Percentiles rank a stretch among this genome's conserved stretches.
phyloP scores from a whole-genome alignment of 768 basidiomycete genomes.

The Suillus americanus region DNA sequence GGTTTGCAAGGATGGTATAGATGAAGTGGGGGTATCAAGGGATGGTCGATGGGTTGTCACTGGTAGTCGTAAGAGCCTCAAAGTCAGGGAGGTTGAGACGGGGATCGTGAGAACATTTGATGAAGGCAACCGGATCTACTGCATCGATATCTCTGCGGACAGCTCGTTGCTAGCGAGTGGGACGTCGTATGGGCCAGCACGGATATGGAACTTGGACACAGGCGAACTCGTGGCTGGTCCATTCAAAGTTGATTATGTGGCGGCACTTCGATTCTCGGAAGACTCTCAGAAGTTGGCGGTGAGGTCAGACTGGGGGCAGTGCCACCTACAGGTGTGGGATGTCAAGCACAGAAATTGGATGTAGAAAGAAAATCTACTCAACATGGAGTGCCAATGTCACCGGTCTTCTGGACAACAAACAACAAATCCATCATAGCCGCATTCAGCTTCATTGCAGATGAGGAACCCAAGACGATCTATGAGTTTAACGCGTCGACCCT shows the following conservation, averaged over 20 bases:
- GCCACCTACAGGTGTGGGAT: not conserved
- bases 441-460: not conserved
- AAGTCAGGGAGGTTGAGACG: not conserved
- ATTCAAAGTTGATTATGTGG: not conserved
- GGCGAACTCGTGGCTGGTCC: not conserved
- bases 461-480: fast-evolving
- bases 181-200: not conserved
- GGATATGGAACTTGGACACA: not conserved
- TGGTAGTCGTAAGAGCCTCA: too few relatives aligned
- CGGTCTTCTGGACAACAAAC: not conserved
- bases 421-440: not conserved
- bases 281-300: not conserved
- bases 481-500: not conserved
- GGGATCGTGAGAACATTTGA: not conserved
- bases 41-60: too few relatives aligned
- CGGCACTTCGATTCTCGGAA: not conserved
- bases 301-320: too few relatives aligned
- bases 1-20: too few relatives aligned
- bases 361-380: not conserved
- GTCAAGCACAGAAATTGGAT: not conserved
- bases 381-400: too few relatives aligned
- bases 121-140: fast-evolving
- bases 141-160: not conserved
- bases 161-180: not conserved
- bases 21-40: too few relatives aligned